Percentiles rank a stretch among this genome's conserved stretches.
Evolutionary conservation across 1,284 basidiomycete species (phyloP).

Genomic region (Rugosomyces carneus): DNA sequence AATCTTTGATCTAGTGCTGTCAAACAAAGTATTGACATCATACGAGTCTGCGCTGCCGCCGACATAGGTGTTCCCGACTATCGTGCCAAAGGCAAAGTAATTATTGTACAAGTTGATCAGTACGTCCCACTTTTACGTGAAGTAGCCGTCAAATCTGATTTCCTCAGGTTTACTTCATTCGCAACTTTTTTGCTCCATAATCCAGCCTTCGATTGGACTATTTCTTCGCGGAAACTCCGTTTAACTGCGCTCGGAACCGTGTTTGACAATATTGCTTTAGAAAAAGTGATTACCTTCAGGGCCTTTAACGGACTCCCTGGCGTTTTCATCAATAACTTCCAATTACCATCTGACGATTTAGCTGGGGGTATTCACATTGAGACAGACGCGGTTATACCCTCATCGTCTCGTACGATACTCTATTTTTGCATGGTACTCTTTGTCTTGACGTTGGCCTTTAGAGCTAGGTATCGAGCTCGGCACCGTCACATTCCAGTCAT

Average conservation of each 20-base stretch:
- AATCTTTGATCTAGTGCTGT: background rate
- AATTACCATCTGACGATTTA: slow-evolving; percentile 57
- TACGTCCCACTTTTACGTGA: slow-evolving; percentile 23
- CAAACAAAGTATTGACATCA: background rate
- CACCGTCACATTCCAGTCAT: slow-evolving; percentile 58
- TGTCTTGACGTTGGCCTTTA: slow-evolving; percentile 20
- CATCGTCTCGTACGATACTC: slow-evolving; percentile 48
- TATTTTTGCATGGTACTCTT: background rate
- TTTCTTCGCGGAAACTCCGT: slow-evolving; percentile 57
- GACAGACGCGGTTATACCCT: slow-evolving; percentile 64
- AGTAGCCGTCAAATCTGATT: background rate
- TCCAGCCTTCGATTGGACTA: slow-evolving; percentile 64
- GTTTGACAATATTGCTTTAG: slow-evolving; percentile 61
- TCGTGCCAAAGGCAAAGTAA: slow-evolving; percentile 41
- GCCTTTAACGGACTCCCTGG: slow-evolving; percentile 70
- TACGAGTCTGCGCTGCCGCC: slow-evolving; percentile 61
- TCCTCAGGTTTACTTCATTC: slow-evolving; percentile 54
- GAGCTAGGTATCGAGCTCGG: slow-evolving; percentile 73
- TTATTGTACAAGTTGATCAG: slow-evolving; percentile 46
- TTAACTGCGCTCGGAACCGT: slow-evolving; percentile 64
- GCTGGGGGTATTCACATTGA: slow-evolving; percentile 67
- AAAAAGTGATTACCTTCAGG: slow-evolving; percentile 61
- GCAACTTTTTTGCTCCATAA: slow-evolving; percentile 65
- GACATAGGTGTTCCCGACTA: slow-evolving; percentile 66
- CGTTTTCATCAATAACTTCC: slow-evolving; percentile 66